Conservation (phyloP, 768 basidiomycete genomes). For the Neoboletus magnificus region DNA sequence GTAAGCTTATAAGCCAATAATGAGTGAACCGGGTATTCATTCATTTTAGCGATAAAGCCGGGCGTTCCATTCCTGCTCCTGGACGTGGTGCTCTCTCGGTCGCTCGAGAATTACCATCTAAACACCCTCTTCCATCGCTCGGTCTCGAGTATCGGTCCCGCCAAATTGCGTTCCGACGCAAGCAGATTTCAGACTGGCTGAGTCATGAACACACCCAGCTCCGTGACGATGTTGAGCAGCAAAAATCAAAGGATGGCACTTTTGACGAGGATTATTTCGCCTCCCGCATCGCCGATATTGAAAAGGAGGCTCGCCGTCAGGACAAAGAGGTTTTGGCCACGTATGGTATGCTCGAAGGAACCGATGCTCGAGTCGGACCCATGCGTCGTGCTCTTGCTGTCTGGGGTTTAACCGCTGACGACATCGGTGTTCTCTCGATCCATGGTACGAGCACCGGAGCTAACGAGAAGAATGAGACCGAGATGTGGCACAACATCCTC, state of each 20-base stretch:
- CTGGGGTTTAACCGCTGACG: slow-evolving; percentile 93
- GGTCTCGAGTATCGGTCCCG: slow-evolving; percentile 86
- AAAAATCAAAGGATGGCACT: slow-evolving; percentile 49
- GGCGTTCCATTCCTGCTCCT: slow-evolving; percentile 95
- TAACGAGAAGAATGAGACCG: slow-evolving; percentile 96
- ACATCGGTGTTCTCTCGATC: slow-evolving; percentile 86
- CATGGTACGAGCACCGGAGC: slow-evolving; percentile 87
- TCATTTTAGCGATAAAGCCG: slow-evolving; percentile 84
- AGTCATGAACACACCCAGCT: slow-evolving; percentile 83
- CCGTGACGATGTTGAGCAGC: slow-evolving; percentile 68
- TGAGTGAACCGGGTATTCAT: slow-evolving; percentile 2
- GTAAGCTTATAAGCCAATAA: slow-evolving; percentile 43
- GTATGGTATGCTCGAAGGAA: slow-evolving; percentile 93
- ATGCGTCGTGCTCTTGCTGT: slow-evolving; percentile 94
- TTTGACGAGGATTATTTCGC: slow-evolving; percentile 69
- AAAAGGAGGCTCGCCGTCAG: slow-evolving; percentile 86
- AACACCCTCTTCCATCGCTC: slow-evolving; percentile 76
- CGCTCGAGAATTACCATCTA: slow-evolving; percentile 79
- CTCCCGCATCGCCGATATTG: slow-evolving; percentile 76
- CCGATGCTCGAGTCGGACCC: slow-evolving; percentile 82
- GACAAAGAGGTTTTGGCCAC: slow-evolving; percentile 91
- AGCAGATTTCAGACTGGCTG: slow-evolving; percentile 94
- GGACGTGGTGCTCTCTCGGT: slow-evolving; percentile 89
- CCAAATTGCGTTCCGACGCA: slow-evolving; percentile 93
- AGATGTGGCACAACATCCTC: slow-evolving; percentile 95